Base-by-base conservation (phyloP, 2,329 filamentous ascomycete species). In the Claviceps paspali region DNA sequence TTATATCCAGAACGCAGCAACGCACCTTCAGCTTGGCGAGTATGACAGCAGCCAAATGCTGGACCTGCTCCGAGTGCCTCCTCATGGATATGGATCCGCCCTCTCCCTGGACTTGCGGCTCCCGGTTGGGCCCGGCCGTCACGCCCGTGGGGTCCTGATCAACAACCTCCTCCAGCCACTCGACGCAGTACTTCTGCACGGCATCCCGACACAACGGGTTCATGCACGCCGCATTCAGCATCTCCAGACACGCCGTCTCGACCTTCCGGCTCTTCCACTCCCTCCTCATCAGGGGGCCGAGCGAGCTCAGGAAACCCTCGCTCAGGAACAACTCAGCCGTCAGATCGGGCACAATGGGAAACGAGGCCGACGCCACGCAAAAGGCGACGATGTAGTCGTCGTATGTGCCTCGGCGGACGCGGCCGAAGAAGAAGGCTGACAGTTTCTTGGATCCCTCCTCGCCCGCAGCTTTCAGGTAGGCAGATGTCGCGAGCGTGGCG, bases 331-430 rank as follows among this genome's bases (percentile, higher is more conserved):
- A 66, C 41, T 76, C 68, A 3, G 83, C 70, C 2, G 79, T 83
- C 30, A 83, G 70, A 38, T 79, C 72, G 3, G 85, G 81, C 2
- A 83, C 76, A 36, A 98, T 72, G 2, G 91, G 87, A 53, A 98
- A 98, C 7, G 92, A 74, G 17, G 79, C 76, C 2, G 86, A 76
- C 5, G 86, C 85, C n/a, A 87, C 86, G 37, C 87, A 96, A 55
- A 95, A 96, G 5, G 87, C 87, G 35, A 91, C 68, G 38, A 94
- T 84, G 46, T 92, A 75, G 56, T 93, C 84, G 50, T 95, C 87
- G 45, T 86, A 83, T 18, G 81, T 88, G 36, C 78, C 78, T 44
- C 79, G 76, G 46, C 71, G 62, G 12, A 93, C 67, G 37, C 79
- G 76, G 12, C 72, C 65, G 38, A 77, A 77, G 53, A 95, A 82